Conservation (phyloP, 2,329 filamentous ascomycete species). For the Aureobasidium sp. region DNA sequence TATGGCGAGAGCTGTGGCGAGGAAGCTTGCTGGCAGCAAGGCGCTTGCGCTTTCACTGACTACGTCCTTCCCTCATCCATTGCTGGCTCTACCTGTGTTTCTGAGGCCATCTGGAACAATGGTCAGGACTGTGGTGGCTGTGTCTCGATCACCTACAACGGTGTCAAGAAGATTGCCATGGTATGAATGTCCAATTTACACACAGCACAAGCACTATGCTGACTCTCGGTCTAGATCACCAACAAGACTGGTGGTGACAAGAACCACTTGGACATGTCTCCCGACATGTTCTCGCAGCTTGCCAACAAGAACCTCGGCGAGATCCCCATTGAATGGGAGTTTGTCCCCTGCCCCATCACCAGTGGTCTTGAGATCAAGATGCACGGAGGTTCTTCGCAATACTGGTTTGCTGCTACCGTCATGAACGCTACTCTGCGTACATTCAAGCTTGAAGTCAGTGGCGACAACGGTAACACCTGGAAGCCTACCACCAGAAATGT, state of each 20-base stretch:
- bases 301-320: constrained; percentile 12
- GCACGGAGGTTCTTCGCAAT: constrained; percentile 43
- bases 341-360: constrained; percentile 44
- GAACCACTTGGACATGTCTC: constrained; percentile 15
- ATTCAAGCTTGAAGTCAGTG: constrained; percentile 50
- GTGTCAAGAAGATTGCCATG: constrained; percentile 10
- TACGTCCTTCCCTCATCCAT: constrained; percentile 9
- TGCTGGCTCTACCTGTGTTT: constrained; percentile 11
- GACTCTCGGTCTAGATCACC: neutral
- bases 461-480: constrained; percentile 52
- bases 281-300: constrained; percentile 14
- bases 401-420: constrained; percentile 57
- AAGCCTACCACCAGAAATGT: constrained; percentile 43
- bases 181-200: neutral
- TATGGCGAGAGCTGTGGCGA: constrained; percentile 15
- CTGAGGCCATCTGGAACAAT: constrained; percentile 12
- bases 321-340: constrained; percentile 31
- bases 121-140: constrained; percentile 12
- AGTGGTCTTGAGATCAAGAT: constrained; percentile 43
- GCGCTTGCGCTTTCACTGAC: constrained; percentile 12
- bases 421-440: constrained; percentile 54
- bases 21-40: constrained; percentile 16
- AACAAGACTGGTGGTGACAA: constrained; percentile 14
- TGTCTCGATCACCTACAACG: constrained; percentile 12
- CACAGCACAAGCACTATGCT: neutral